Evolutionary conservation across 2,329 filamentous ascomycete genomes (phyloP).

Genomic region (Diaporthe vexans): DNA sequence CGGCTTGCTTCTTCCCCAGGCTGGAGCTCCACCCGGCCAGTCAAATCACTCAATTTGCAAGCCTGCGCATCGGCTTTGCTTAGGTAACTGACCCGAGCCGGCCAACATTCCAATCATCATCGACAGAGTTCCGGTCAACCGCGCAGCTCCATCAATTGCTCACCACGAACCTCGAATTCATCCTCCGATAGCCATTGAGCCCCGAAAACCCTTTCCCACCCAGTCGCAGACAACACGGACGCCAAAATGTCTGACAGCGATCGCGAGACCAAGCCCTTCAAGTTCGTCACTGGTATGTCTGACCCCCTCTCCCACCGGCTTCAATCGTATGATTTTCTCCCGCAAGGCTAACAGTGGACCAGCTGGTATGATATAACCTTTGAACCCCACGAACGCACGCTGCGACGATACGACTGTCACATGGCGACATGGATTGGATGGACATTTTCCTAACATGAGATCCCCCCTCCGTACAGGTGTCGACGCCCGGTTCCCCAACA

Average conservation of each 20-base stretch:
- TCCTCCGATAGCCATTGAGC: slow-evolving; percentile 50
- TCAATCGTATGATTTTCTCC: slow-evolving; percentile 46
- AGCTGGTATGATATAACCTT: slow-evolving; percentile 46
- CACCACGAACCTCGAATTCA: slow-evolving; percentile 34
- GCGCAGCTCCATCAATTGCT: slow-evolving; percentile 47
- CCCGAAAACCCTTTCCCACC: slow-evolving; percentile 48
- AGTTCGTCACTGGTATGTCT: slow-evolving; percentile 97
- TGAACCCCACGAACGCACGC: slow-evolving; percentile 6
- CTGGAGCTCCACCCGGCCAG: slow-evolving; percentile 40
- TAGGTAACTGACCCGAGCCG: slow-evolving; percentile 34
- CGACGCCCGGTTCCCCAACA: slow-evolving; percentile 98
- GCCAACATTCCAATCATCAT: slow-evolving; percentile 41
- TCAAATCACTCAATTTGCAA: slow-evolving; percentile 41
- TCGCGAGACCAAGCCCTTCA: slow-evolving; percentile 97
- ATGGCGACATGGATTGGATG: slow-evolving; percentile 45
- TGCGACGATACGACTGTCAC: slow-evolving; percentile 29
- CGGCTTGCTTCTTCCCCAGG: slow-evolving; percentile 31
- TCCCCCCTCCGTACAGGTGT: slow-evolving; percentile 76
- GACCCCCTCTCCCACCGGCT: slow-evolving; percentile 46
- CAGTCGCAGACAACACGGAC: slow-evolving; percentile 52
- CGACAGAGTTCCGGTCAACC: slow-evolving; percentile 42
- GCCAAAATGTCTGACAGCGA: slow-evolving; percentile 93
- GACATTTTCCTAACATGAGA: slow-evolving; percentile 45
- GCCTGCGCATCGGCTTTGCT: slow-evolving; percentile 26
- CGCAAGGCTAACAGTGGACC: slow-evolving; percentile 45